Conservation (phyloP, 1,284 basidiomycete species). For the Leccinum olivaceoglutinosum region DNA sequence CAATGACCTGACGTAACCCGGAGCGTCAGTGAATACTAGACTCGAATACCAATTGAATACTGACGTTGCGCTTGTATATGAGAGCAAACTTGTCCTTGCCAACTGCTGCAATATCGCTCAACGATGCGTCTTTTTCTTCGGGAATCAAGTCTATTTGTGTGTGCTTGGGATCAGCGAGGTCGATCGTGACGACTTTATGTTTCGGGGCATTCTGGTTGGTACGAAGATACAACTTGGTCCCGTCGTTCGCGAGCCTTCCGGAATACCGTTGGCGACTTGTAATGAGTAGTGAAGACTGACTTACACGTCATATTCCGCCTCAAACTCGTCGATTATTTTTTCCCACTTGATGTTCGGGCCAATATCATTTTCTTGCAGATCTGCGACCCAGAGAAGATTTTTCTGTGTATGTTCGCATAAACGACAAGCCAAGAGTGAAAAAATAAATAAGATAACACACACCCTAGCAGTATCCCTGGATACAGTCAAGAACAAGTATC, state of each 20-base stretch:
- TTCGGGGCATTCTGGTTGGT: constrained; percentile 66
- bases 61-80: constrained; percentile 72
- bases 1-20: constrained; percentile 54
- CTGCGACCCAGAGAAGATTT: constrained; percentile 71
- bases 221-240: constrained; percentile 56
- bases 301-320: constrained; percentile 58
- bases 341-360: constrained; percentile 64
- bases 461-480: constrained; percentile 64
- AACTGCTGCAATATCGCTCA: constrained; percentile 50
- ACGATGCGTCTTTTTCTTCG: constrained; percentile 61
- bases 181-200: constrained; percentile 64
- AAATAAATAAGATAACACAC: constrained; percentile 16
- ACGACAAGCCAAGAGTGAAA: not conserved
- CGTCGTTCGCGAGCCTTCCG: constrained; percentile 63
- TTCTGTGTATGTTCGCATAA: constrained; percentile 39
- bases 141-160: constrained; percentile 62
- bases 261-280: not conserved
- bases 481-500: constrained; percentile 56
- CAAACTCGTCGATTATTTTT: constrained; percentile 62
- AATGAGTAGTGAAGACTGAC: constrained; percentile 20
- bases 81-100: constrained; percentile 58
- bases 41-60: constrained; percentile 7
- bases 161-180: constrained; percentile 49
- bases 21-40: constrained; percentile 11
- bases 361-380: constrained; percentile 54